Evolutionary conservation across 257 asterid species (phyloP), one percentile per base, ranked within the genome.

Genomic region (Oldenlandia corymbosa): DNA sequence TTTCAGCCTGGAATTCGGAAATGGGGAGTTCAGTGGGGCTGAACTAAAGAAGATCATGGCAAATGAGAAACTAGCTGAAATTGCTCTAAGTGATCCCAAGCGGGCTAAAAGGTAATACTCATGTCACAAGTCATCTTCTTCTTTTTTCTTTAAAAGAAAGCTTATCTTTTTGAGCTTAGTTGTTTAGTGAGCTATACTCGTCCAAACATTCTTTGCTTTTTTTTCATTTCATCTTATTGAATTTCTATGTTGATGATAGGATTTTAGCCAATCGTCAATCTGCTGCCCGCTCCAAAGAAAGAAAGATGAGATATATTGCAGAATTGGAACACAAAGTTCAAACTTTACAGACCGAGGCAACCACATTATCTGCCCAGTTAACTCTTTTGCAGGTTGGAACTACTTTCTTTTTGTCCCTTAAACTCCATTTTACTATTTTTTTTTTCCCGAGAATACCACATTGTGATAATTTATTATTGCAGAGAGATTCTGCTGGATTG

Each of bases 271-370:
- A 83, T 70, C 88, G 94, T 16, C 88, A 80, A 59, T 85, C 94
- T 65, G 88, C 94, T 75, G 94, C 90, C 1, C 85, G 94, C 28
- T 85, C 94, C 28, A 85, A 85, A 57, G 94, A 83, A 75, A 72
- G 90, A 65, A 85, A 83, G 77, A 79, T 81, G 94, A 75, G 86
- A 72, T 85, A 85, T 62, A 78, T 85, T 57, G 77, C 84, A 2
- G 90, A 85, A 73, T 68, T 85, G 73, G 94, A 85, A 58, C 86
- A 79, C 65, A 81, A 79, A 71, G 86, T 77, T 47, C 83, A 77
- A 65, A 83, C 86, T 14, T 69, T 85, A 47, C 90, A 85, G 81
- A 79, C 84, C 39, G 90, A 85, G 73, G 88, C 83, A 2, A 83
- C 86, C 18, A 83, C 88, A 50, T 50, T 85, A 68, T 81, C 90